Evolutionary conservation across 2,329 filamentous ascomycete genomes (phyloP).

Genomic region (Coniochaeta ligniaria): DNA sequence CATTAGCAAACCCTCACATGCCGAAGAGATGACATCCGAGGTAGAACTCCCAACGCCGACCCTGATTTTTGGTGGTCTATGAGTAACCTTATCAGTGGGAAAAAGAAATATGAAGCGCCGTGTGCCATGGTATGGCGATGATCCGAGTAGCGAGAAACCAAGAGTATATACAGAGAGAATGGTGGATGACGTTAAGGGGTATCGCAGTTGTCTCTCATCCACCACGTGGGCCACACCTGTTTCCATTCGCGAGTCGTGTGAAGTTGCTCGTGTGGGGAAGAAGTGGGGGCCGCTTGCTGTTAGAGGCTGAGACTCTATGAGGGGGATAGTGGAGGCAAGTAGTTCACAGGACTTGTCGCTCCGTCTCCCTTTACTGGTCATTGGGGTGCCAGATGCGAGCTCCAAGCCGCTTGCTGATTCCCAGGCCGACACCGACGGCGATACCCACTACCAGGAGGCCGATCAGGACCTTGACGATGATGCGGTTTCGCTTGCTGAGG

Average conservation of each 20-base stretch:
- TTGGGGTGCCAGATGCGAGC: constrained; percentile 46
- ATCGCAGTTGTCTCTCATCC: background rate
- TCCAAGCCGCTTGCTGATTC: constrained; percentile 52
- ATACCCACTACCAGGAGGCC: constrained; percentile 43
- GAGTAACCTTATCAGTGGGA: background rate
- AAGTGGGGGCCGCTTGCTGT: background rate
- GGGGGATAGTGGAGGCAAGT: background rate
- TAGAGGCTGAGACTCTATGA: background rate
- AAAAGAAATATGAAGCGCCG: background rate
- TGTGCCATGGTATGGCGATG: background rate
- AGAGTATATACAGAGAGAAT: background rate
- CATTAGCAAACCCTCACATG: background rate
- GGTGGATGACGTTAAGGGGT: background rate
- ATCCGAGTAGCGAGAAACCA: background rate
- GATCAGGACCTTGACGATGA: constrained; percentile 48
- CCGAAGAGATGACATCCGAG: background rate
- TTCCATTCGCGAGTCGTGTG: background rate
- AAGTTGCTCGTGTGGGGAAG: background rate
- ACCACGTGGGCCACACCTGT: background rate
- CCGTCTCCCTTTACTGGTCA: background rate
- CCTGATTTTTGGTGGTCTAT: background rate
- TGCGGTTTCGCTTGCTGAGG: constrained; percentile 45
- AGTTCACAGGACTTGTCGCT: background rate
- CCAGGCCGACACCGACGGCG: constrained; percentile 49
- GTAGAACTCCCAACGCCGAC: background rate